Percentiles rank a stretch among this genome's conserved stretches.
These are phyloP conservation scores for cucumber (Cucumis sativus) DNA, from an alignment of 306 rosid species.

Conservation along the genomic window DNA sequence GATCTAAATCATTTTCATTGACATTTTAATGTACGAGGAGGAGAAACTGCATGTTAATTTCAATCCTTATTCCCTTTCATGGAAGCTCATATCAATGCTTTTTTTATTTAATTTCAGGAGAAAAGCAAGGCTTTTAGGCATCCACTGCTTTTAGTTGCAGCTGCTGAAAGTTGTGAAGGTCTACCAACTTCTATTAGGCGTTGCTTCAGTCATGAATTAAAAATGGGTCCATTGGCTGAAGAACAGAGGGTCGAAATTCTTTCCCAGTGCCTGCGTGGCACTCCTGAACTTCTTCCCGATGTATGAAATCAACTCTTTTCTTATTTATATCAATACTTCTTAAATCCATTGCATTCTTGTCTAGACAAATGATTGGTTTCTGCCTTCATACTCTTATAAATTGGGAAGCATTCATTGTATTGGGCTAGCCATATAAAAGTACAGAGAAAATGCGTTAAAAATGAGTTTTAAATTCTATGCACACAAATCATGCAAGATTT, in stretches of 20 bases:
- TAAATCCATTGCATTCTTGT: background rate
- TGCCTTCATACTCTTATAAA: background rate
- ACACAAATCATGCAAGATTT: background rate
- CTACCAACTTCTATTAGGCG: constrained; percentile 73
- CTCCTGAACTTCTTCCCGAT: constrained; percentile 41
- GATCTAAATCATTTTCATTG: background rate
- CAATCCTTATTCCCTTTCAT: background rate
- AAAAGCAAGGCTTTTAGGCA: constrained; percentile 36
- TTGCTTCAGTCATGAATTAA: constrained; percentile 91
- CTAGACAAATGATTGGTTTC: background rate
- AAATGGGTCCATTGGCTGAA: constrained; percentile 78
- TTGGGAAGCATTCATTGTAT: background rate
- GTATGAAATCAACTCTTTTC: constrained; percentile 22
- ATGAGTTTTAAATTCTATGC: background rate
- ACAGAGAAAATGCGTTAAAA: background rate
- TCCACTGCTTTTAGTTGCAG: constrained; percentile 62
- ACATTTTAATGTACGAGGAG: background rate
- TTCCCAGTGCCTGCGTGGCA: constrained; percentile 47
- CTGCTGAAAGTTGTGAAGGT: constrained; percentile 86
- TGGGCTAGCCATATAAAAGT: background rate
- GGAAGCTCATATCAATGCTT: background rate
- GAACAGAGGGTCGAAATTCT: constrained; percentile 80
- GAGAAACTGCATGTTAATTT: background rate
- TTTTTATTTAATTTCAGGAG: constrained; percentile 28
- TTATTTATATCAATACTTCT: background rate